Evolutionary conservation across 805 yeast species (phyloP).

Genomic region (Teunomyces barrocoloradensis): DNA sequence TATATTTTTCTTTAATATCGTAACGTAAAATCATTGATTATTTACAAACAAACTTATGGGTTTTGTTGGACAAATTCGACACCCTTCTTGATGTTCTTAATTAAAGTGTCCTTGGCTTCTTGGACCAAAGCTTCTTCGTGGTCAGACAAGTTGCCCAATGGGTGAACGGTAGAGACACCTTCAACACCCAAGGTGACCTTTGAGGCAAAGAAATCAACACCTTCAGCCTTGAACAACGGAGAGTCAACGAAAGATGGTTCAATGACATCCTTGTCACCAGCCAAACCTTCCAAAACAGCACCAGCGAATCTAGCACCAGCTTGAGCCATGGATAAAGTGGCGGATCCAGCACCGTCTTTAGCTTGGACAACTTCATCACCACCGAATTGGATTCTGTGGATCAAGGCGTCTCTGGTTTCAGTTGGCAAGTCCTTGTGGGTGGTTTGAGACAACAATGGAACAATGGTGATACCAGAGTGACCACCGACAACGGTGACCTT

Average conservation of each 20-base stretch:
- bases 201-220: constrained; percentile 95
- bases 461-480: constrained; percentile 95
- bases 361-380: constrained; percentile 90
- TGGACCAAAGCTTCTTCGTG: constrained; percentile 84
- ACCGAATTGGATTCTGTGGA: constrained; percentile 90
- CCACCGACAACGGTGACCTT: constrained; percentile 91
- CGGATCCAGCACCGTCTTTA: constrained; percentile 81
- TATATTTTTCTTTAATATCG: neutral
- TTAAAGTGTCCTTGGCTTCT: constrained; percentile 83
- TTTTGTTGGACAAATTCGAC: constrained; percentile 74
- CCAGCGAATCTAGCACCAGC: constrained; percentile 79
- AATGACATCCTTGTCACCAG: constrained; percentile 60
- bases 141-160: constrained; percentile 65
- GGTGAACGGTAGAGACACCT: constrained; percentile 82
- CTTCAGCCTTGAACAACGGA: constrained; percentile 80
- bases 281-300: constrained; percentile 61
- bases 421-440: constrained; percentile 62
- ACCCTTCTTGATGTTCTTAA: constrained; percentile 93
- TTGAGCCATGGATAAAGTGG: constrained; percentile 83
- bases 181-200: constrained; percentile 89
- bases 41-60: constrained; percentile 41
- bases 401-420: constrained; percentile 63
- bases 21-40: neutral
- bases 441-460: constrained; percentile 86
- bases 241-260: constrained; percentile 76